Percentiles rank a stretch among this genome's conserved stretches.
phyloP scores from a whole-genome alignment of 306 rosid species.

The Quercus berberidifolia region DNA sequence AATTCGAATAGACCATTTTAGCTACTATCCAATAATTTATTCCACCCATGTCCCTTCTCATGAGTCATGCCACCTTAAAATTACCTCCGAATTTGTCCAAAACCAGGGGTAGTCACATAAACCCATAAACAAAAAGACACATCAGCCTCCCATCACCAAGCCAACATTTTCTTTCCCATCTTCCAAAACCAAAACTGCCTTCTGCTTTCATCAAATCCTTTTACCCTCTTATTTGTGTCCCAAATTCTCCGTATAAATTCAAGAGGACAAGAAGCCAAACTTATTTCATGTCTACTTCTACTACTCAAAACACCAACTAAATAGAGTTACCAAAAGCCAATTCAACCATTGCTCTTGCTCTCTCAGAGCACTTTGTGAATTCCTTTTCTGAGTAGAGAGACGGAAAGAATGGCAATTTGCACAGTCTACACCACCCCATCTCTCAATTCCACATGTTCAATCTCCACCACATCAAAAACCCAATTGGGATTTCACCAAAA shows the following conservation, averaged over 20 bases:
- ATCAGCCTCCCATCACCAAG: constrained; percentile 21
- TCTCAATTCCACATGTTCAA: constrained; percentile 60
- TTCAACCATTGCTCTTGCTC: constrained; percentile 24
- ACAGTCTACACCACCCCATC: constrained; percentile 84
- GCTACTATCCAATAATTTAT: constrained; percentile 24
- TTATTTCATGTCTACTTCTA: constrained; percentile 23
- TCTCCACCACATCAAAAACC: constrained; percentile 60
- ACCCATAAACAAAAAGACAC: constrained; percentile 26
- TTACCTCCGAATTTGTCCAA: constrained; percentile 38
- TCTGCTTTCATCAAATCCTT: constrained; percentile 35
- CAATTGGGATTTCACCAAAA: constrained; percentile 60
- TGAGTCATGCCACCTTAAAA: background rate
- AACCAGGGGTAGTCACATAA: constrained; percentile 65
- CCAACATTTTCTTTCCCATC: constrained; percentile 25
- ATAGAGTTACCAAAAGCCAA: constrained; percentile 8
- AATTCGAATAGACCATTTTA: constrained; percentile 16
- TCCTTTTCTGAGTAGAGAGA: constrained; percentile 11
- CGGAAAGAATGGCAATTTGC: constrained; percentile 62
- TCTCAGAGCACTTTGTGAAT: constrained; percentile 27
- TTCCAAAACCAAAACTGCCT: constrained; percentile 20
- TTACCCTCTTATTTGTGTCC: constrained; percentile 43
- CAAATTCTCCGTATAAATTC: constrained; percentile 23
- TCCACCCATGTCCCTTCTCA: constrained; percentile 19
- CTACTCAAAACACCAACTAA: constrained; percentile 20
- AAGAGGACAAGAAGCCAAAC: background rate